A percentile compares a stretch with the other conserved stretches of the same genome.
Evolutionary conservation across 202 grass and related monocot genomes (phyloP).

Genomic region (Elaeis oleifera): DNA sequence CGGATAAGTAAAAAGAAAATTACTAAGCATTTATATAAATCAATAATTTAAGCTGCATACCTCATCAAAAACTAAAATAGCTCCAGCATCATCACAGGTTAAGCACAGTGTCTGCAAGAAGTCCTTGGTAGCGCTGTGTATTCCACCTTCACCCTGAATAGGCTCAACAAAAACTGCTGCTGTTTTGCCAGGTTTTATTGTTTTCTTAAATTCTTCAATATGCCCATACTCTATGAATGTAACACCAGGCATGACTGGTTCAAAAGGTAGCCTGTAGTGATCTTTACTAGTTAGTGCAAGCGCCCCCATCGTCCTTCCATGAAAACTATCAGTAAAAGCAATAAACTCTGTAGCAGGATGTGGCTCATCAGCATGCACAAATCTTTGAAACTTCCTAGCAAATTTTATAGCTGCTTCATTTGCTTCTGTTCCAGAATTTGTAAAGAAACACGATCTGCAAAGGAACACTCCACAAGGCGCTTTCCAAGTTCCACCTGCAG

Average conservation of each 20-base stretch:
- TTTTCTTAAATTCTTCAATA: slow-evolving; percentile 34
- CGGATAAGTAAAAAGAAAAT: no score
- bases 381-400: slow-evolving; percentile 67
- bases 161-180: slow-evolving; percentile 92
- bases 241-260: slow-evolving; percentile 63
- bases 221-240: slow-evolving; percentile 61
- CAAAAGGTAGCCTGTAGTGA: slow-evolving; percentile 64
- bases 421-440: slow-evolving; percentile 81
- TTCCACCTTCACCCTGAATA: slow-evolving; percentile 87
- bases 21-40: no score
- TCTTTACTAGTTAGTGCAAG: slow-evolving; percentile 81
- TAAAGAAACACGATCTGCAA: slow-evolving; percentile 71
- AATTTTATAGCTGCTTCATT: slow-evolving; percentile 96
- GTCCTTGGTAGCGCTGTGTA: slow-evolving; percentile 63
- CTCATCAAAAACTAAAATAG: slow-evolving; percentile 81
- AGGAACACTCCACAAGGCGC: slow-evolving; percentile 58
- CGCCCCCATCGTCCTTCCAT: slow-evolving; percentile 73
- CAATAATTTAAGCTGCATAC: slow-evolving; percentile 26
- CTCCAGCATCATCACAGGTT: slow-evolving; percentile 54
- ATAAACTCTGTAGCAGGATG: slow-evolving; percentile 49
- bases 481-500: slow-evolving; percentile 62
- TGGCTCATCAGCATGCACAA: slow-evolving; percentile 10
- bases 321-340: slow-evolving; percentile 68
- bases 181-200: slow-evolving; percentile 39
- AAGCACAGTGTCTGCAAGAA: slow-evolving; percentile 58